phyloP scores from a whole-genome alignment of 2,329 filamentous ascomycete species.

The Sarocladium oryzae region DNA sequence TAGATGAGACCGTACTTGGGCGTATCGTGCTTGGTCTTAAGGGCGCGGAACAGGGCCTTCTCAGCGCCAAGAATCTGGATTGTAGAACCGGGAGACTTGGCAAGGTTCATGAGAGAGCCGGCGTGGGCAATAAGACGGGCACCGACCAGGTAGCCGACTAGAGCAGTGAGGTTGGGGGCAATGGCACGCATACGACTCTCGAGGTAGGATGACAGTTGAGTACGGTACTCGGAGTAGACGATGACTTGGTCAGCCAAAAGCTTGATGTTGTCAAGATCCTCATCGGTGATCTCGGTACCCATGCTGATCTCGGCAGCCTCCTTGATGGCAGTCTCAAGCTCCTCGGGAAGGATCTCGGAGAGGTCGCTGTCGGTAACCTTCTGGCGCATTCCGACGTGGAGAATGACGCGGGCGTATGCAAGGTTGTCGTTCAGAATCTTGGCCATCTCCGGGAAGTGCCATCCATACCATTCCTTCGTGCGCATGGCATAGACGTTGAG shows the following conservation, averaged over 20 bases:
- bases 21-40: conserved; percentile 99
- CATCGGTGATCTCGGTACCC: conserved; percentile 92
- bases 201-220: conserved; percentile 82
- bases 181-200: conserved; percentile 93
- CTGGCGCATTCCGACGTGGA: conserved; percentile 82
- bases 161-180: conserved; percentile 87
- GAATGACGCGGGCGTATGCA: conserved; percentile 82
- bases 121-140: conserved; percentile 92
- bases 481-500: conserved; percentile 98
- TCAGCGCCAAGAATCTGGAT: conserved; percentile 98
- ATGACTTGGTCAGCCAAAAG: conserved; percentile 90
- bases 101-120: conserved; percentile 87
- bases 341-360: conserved; percentile 86
- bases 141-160: conserved; percentile 89
- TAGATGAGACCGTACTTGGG: conserved; percentile 97
- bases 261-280: conserved; percentile 90
- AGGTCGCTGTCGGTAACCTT: conserved; percentile 73
- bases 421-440: conserved; percentile 97
- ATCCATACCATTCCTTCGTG: conserved; percentile 99
- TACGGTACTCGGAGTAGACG: conserved; percentile 82
- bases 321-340: conserved; percentile 89
- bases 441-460: conserved; percentile 98
- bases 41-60: conserved; percentile 94
- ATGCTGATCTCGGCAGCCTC: conserved; percentile 93
- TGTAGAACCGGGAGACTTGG: conserved; percentile 90